Percentiles rank a stretch among this genome's conserved stretches.
Conservation (phyloP, 2,329 filamentous ascomycete genomes). For the Leptosphaerulina australis region DNA sequence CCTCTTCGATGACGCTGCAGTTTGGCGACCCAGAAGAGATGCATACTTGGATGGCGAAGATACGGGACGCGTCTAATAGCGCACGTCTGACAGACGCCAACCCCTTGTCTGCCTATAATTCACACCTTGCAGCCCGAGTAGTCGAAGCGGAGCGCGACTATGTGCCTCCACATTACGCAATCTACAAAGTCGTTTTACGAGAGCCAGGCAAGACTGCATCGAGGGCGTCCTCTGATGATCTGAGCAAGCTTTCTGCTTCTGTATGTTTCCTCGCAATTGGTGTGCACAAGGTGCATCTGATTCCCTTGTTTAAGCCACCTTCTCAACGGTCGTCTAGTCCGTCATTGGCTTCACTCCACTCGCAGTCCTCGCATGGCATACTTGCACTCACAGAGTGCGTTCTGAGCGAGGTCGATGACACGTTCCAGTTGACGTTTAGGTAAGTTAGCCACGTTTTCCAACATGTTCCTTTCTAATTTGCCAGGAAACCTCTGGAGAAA, state of each 20-base stretch:
- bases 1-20: conserved; percentile 68
- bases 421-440: conserved; percentile 69
- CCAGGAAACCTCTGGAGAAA: conserved; percentile 61
- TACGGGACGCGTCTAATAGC: conserved; percentile 65
- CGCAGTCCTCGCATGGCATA: conserved; percentile 65
- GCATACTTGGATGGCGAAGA: conserved; percentile 67
- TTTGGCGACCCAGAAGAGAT: conserved; percentile 68
- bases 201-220: conserved; percentile 61
- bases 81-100: conserved; percentile 59
- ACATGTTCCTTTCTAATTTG: conserved; percentile 9
- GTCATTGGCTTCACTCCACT: conserved; percentile 58
- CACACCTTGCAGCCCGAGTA: conserved; percentile 66
- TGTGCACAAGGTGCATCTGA: conserved; percentile 70
- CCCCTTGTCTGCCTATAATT: conserved; percentile 62
- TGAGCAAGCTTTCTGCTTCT: conserved; percentile 67
- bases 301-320: conserved; percentile 66
- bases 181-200: conserved; percentile 72
- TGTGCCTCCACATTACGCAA: conserved; percentile 68
- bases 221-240: conserved; percentile 68
- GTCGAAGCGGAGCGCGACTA: conserved; percentile 72
- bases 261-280: conserved; percentile 73
- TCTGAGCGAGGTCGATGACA: conserved; percentile 67
- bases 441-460: conserved; percentile 30
- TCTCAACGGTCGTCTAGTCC: conserved; percentile 61
- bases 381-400: conserved; percentile 65